phyloP scores from a whole-genome alignment of 192 early-diverging fungal genomes.

The Coemansia erecta region DNA sequence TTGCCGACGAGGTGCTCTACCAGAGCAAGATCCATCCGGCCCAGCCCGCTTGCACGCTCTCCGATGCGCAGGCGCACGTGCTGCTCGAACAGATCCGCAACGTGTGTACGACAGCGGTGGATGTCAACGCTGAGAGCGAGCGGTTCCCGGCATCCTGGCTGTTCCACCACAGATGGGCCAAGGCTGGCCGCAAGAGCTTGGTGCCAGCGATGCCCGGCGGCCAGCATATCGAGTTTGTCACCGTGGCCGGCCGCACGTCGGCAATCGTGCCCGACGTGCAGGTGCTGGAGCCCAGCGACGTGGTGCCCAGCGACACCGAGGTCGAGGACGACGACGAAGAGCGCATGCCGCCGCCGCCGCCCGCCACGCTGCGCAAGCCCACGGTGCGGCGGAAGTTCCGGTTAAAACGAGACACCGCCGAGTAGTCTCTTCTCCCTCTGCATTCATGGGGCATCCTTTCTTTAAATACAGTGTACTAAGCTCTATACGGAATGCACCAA shows the following conservation, averaged over 20 bases:
- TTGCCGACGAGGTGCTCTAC: slow-evolving; percentile 81
- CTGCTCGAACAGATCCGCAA: slow-evolving; percentile 52
- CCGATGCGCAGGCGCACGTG: slow-evolving; percentile 39
- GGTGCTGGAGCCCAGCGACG: slow-evolving; percentile 5
- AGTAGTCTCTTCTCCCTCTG: not conserved
- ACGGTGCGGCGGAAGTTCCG: not conserved
- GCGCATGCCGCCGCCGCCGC: slow-evolving; percentile 2
- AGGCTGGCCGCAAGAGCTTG: slow-evolving; percentile 56
- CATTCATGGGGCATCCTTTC: not conserved
- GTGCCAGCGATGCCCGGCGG: slow-evolving; percentile 57
- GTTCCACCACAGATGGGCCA: slow-evolving; percentile 76
- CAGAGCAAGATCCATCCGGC: slow-evolving; percentile 70
- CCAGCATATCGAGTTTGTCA: slow-evolving; percentile 60
- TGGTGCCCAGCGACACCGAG: slow-evolving; percentile 8
- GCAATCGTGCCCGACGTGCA: slow-evolving; percentile 37
- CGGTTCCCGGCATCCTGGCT: slow-evolving; percentile 73
- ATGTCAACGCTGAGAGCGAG: slow-evolving; percentile 65
- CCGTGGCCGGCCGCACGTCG: slow-evolving; percentile 56
- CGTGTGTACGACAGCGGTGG: slow-evolving; percentile 58
- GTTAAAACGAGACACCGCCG: not conserved
- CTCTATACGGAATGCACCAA: slow-evolving; percentile 35
- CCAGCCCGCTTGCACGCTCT: slow-evolving; percentile 54
- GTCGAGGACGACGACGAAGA: slow-evolving; percentile 3
- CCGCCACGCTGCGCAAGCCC: slow-evolving; percentile 6
- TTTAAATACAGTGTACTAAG: not conserved